These are phyloP conservation scores for Aspergillus fructus DNA, from an alignment of 2,329 filamentous ascomycete species.

Conservation along the genomic window DNA sequence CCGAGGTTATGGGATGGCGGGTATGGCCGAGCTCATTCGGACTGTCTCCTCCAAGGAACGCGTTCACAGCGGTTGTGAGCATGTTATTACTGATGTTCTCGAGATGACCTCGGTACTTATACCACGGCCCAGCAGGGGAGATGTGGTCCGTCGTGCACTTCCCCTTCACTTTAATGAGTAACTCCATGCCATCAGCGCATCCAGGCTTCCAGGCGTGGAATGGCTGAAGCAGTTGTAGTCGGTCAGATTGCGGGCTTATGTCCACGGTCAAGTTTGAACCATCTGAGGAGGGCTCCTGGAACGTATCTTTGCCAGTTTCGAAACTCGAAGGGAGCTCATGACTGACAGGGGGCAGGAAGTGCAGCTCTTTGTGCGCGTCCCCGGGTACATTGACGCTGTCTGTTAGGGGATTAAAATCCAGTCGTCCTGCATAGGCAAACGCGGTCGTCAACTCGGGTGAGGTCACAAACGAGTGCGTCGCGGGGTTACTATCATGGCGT, in stretches of 20 bases:
- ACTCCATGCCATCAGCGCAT: slow-evolving; percentile 70
- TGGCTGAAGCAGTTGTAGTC: slow-evolving; percentile 19
- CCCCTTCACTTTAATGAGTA: slow-evolving; percentile 89
- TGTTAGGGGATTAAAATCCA: slow-evolving; percentile 19
- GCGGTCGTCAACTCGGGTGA: slow-evolving; percentile 84
- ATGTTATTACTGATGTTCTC: slow-evolving; percentile 99
- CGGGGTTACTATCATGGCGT: slow-evolving; percentile 89
- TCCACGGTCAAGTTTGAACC: slow-evolving; percentile 9
- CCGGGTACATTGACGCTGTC: slow-evolving; percentile 5
- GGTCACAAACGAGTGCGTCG: slow-evolving; percentile 86
- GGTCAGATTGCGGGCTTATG: slow-evolving; percentile 16
- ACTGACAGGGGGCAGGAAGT: slow-evolving; percentile 90
- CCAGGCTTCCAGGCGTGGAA: slow-evolving; percentile 48
- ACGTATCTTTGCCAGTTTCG: slow-evolving; percentile 73
- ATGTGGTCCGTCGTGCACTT: slow-evolving; percentile 96
- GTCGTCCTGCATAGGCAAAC: slow-evolving; percentile 69
- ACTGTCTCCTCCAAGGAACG: slow-evolving; percentile 34
- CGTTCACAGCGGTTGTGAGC: slow-evolving; percentile 94
- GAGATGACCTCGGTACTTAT: slow-evolving; percentile 97
- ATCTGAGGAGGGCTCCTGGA: slow-evolving; percentile 16
- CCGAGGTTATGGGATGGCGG: slow-evolving; percentile 66
- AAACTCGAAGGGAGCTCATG: slow-evolving; percentile 75
- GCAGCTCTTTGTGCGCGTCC: slow-evolving; percentile 44
- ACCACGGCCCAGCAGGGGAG: slow-evolving; percentile 80
- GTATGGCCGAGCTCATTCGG: slow-evolving; percentile 27